These are phyloP conservation scores for Cladosporium sp. DNA, from an alignment of 2,329 filamentous ascomycete species.

Conservation along the genomic window DNA sequence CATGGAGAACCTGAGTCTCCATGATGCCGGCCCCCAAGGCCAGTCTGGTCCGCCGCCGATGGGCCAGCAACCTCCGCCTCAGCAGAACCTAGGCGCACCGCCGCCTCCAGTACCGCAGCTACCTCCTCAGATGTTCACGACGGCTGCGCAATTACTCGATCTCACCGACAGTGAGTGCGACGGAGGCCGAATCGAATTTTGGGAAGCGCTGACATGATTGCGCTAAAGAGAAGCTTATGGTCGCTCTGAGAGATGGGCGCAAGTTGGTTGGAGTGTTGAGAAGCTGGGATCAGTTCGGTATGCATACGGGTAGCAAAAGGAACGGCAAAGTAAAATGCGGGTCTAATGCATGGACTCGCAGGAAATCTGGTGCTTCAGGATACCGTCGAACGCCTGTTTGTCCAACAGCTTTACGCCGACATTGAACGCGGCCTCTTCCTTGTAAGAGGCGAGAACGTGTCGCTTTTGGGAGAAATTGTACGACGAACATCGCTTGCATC, in stretches of 20 bases:
- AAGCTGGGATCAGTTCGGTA: constrained; percentile 98
- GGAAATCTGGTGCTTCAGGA: constrained; percentile 94
- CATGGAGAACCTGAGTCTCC: constrained; percentile 33
- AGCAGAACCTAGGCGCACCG: constrained; percentile 17
- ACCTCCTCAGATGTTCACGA: constrained; percentile 97
- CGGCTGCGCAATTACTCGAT: constrained; percentile 90
- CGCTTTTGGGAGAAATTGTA: constrained; percentile 86
- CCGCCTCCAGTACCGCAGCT: constrained; percentile 56
- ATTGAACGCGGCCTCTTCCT: constrained; percentile 82
- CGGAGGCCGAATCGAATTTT: constrained; percentile 29
- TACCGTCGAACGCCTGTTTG: constrained; percentile 84
- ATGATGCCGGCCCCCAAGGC: constrained; percentile 27
- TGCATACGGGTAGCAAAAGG: constrained; percentile 7
- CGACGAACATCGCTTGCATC: constrained; percentile 15
- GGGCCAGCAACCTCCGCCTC: constrained; percentile 12
- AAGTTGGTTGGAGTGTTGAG: constrained; percentile 90
- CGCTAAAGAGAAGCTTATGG: constrained; percentile 80
- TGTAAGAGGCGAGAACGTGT: constrained; percentile 94
- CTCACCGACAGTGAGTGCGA: constrained; percentile 80
- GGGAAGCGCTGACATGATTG: constrained; percentile 3
- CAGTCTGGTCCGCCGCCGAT: constrained; percentile 15
- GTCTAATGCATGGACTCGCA: constrained; percentile 35
- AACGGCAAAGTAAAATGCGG: background rate
- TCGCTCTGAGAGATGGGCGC: constrained; percentile 85
- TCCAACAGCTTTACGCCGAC: constrained; percentile 72